Percentiles rank a stretch among this genome's conserved stretches.
These are phyloP conservation scores for Croton setiger DNA, from an alignment of 441 rosid genomes.

Conservation along the genomic window DNA sequence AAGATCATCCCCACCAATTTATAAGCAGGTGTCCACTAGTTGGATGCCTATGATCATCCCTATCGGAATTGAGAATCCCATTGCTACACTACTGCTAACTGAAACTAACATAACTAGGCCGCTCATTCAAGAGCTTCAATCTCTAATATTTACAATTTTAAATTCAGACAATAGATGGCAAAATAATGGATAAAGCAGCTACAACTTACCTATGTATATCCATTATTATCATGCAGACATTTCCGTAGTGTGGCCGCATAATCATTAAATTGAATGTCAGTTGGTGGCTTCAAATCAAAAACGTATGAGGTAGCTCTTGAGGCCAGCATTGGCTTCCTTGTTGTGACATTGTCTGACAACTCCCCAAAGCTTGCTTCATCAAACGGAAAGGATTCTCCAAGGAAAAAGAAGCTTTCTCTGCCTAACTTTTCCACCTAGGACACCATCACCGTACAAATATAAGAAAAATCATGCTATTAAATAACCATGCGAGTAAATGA, in stretches of 20 bases:
- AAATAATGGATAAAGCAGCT: neutral
- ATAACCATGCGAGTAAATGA: neutral
- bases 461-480: neutral
- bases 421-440: constrained; percentile 78
- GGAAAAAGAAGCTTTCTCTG: constrained; percentile 82
- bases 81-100: too few relatives aligned
- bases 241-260: constrained; percentile 34
- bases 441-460: neutral
- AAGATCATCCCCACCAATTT: too few relatives aligned
- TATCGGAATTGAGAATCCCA: too few relatives aligned
- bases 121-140: neutral
- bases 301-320: constrained; percentile 71
- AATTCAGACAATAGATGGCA: neutral
- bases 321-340: constrained; percentile 49
- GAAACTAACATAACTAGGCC: neutral
- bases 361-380: constrained; percentile 66
- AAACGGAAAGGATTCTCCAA: constrained; percentile 59
- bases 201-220: neutral
- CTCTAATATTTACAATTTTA: neutral
- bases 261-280: constrained; percentile 48
- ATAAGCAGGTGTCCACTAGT: too few relatives aligned
- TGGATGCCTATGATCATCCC: too few relatives aligned
- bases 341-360: constrained; percentile 34
- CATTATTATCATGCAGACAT: constrained; percentile 30
- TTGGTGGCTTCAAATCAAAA: constrained; percentile 61